A percentile compares a stretch with the other conserved stretches of the same genome.
Evolutionary conservation across 768 basidiomycete genomes (phyloP).

Genomic region (Suillus clintonianus): DNA sequence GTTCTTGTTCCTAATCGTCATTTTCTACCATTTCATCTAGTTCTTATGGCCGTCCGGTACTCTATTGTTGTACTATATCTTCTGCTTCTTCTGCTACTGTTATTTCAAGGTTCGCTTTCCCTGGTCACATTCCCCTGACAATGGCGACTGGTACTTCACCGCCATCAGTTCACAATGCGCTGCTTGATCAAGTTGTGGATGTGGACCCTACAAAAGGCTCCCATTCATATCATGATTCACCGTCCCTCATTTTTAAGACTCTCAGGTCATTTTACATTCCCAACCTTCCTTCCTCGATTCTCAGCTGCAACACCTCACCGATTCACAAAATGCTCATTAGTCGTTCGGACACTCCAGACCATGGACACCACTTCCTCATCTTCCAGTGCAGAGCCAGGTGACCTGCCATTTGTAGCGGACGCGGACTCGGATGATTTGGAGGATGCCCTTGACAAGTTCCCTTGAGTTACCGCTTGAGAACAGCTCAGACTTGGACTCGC

Average conservation of each 20-base stretch:
- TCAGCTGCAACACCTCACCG: neutral
- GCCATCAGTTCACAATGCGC: constrained; percentile 16
- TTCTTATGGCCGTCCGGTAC: too few relatives aligned
- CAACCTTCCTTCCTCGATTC: neutral
- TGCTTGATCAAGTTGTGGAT: neutral
- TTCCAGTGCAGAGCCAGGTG: neutral
- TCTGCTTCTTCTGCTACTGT: too few relatives aligned
- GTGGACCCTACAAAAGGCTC: neutral
- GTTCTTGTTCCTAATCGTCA: too few relatives aligned
- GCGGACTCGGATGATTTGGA: constrained; percentile 17
- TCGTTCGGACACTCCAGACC: too few relatives aligned
- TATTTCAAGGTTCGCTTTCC: neutral
- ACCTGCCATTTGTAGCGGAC: constrained; percentile 15
- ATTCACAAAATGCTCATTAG: neutral
- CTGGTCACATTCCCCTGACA: neutral
- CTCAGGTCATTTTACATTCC: too few relatives aligned
- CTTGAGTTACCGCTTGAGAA: neutral
- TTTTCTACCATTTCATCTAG: too few relatives aligned
- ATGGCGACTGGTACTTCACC: constrained; percentile 16
- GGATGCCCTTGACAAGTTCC: constrained; percentile 12
- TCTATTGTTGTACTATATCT: too few relatives aligned
- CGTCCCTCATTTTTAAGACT: neutral
- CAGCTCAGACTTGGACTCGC: constrained; percentile 11
- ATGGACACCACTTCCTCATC: neutral
- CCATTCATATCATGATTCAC: neutral